Base-by-base conservation (phyloP, 371 early-diverging fungal genomes). In the Mucor piriformis region DNA sequence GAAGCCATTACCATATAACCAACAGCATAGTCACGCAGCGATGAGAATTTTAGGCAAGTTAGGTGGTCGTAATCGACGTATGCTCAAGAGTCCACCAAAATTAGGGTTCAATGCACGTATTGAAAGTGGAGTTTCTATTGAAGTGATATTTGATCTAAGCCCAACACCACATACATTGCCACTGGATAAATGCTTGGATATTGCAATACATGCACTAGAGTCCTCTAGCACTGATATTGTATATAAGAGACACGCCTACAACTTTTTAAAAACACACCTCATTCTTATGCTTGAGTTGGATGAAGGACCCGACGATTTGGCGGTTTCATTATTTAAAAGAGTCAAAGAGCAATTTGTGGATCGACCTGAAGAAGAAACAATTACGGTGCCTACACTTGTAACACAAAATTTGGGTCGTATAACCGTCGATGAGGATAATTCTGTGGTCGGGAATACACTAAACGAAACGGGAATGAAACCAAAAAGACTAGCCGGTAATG, bases 41-140 rank as follows among this genome's bases (percentile, higher is more conserved):
- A 87, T 95, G 73, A 83, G 97, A 3, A 96, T 99, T 49, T 79
- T 99, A 5, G 99, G 99, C 16, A 98, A 98, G 69, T 84, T 99
- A 15, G 99, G 99, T 8, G 98, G 97, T 0, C 77, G 93, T 27
- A 95, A 94, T 69, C 82, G 94, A 20, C 75, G 89, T 27, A 80
- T 90, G 74, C 76, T 95, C 25, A 86, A 86, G 58, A 86, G 87
- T 32, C 83, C 91, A 4, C 83, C 88, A 5, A 75, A 74, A 27
- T 75, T 92, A 10, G 64, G 66, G 15, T 79, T 76, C 53, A 73
- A 82, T 20, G 54, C 69, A 6, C 80, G 77, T 6, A 67, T 77
- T 1, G 86, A 88, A 48, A 74, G 73, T 52, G 91, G 89, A 2
- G 65, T 92, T 23, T 84, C 87, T 7, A 62, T 92, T 50, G 82